Conservation (phyloP, 306 rosid genomes). For the Pterocarpus santalinus region DNA sequence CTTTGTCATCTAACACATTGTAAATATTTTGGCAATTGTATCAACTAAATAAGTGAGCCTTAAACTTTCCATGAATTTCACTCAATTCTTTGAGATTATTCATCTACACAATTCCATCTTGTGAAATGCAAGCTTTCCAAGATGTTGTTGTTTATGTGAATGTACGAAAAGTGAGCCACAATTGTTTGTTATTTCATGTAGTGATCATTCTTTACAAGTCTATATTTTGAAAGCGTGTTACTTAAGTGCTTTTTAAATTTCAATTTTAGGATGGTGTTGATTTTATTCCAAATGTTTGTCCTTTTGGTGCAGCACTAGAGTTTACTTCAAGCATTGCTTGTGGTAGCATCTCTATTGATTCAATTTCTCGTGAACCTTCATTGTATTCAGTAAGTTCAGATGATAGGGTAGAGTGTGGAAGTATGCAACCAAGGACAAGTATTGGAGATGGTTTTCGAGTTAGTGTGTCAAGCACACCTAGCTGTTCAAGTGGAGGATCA, state of each 20-base stretch:
- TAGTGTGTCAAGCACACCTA: conserved; percentile 87
- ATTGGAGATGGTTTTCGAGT: conserved; percentile 84
- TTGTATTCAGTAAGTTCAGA: conserved; percentile 58
- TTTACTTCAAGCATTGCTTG: conserved; percentile 52
- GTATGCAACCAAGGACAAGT: conserved; percentile 85
- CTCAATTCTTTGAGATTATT: background rate
- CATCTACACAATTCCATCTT: background rate
- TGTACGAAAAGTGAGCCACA: background rate
- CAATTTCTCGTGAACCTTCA: conserved; percentile 50
- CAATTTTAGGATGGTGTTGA: conserved; percentile 59
- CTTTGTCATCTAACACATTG: background rate
- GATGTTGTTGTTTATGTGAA: background rate
- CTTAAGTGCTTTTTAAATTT: conserved; percentile 32
- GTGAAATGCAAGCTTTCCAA: background rate
- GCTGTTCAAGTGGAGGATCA: conserved; percentile 87
- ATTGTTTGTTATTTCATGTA: background rate
- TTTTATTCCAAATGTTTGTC: conserved; percentile 45
- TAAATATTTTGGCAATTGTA: background rate
- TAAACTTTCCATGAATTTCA: conserved; percentile 5
- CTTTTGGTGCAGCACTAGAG: conserved; percentile 64
- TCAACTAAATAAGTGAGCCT: background rate
- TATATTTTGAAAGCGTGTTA: conserved; percentile 28
- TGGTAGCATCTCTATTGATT: conserved; percentile 62
- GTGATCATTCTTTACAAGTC: conserved; percentile 2
- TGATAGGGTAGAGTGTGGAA: conserved; percentile 71